Evolutionary conservation across 2,329 filamentous ascomycete genomes (phyloP).

Genomic region (Calonectria naviculata): DNA sequence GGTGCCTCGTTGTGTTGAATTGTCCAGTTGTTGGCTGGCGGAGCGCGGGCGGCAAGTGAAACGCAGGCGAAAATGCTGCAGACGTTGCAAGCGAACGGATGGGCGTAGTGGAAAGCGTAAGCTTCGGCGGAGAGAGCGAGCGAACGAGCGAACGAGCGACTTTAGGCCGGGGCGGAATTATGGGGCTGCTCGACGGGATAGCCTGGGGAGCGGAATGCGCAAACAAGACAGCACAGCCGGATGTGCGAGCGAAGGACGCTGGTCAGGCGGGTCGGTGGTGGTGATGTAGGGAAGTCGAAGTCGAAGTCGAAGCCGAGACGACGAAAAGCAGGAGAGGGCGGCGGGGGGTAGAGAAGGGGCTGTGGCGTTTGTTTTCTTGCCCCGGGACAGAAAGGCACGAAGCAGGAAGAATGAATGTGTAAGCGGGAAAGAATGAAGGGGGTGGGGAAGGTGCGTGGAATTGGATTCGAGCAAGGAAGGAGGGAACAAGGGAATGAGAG

Average conservation of each 20-base stretch:
- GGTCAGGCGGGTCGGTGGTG: not conserved
- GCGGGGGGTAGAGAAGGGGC: not conserved
- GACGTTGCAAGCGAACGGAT: slow-evolving; percentile 16
- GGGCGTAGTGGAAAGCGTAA: slow-evolving; percentile 8
- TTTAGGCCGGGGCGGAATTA: slow-evolving; percentile 20
- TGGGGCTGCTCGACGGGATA: slow-evolving; percentile 13
- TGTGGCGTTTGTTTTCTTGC: slow-evolving; percentile 13
- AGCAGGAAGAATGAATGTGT: slow-evolving; percentile 12
- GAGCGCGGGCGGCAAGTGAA: slow-evolving; percentile 22
- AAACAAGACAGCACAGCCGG: not conserved
- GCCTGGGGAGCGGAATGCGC: not conserved
- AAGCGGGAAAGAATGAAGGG: slow-evolving; percentile 23
- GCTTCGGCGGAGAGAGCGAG: slow-evolving; percentile 15
- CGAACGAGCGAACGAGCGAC: slow-evolving; percentile 20
- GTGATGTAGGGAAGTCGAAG: not conserved
- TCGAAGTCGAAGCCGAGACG: not conserved
- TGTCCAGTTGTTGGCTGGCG: slow-evolving; percentile 1
- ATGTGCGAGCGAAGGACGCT: not conserved
- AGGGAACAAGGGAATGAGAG: slow-evolving; percentile 11
- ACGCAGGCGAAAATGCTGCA: slow-evolving; percentile 17
- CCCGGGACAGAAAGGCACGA: slow-evolving; percentile 6
- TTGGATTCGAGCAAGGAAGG: slow-evolving; percentile 11
- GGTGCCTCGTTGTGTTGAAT: not conserved
- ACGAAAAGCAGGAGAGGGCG: not conserved
- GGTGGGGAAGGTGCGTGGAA: slow-evolving; percentile 19